phyloP scores from a whole-genome alignment of 305 asterid species.

The Fraxinus sp. region DNA sequence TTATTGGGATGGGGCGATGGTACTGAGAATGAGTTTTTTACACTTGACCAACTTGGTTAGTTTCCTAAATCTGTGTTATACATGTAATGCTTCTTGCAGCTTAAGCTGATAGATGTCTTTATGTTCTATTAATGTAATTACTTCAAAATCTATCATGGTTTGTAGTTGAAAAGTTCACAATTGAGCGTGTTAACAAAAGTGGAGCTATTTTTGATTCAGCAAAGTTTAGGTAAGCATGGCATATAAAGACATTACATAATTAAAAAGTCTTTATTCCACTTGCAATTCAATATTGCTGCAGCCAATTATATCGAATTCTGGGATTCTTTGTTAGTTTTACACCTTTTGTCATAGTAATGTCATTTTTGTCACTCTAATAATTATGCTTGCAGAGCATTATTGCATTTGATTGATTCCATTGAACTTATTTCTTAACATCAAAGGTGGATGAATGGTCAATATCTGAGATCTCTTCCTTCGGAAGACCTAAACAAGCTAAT shows the following conservation, averaged over 20 bases:
- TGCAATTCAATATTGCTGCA: constrained; percentile 9
- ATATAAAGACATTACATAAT: constrained; percentile 17
- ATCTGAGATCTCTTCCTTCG: constrained; percentile 76
- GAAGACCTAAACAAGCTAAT: constrained; percentile 51
- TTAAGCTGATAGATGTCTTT: constrained; percentile 24
- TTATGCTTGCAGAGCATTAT: constrained; percentile 22
- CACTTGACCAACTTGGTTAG: constrained; percentile 85
- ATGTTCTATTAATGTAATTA: background rate
- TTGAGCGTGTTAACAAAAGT: constrained; percentile 88
- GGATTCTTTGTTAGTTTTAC: constrained; percentile 18
- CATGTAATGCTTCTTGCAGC: constrained; percentile 19
- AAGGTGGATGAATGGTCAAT: constrained; percentile 98
- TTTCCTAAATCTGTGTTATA: constrained; percentile 12
- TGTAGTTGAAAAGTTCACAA: constrained; percentile 80
- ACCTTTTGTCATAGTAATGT: background rate
- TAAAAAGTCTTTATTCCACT: constrained; percentile 8
- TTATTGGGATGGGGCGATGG: constrained; percentile 99
- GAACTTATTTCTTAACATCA: constrained; percentile 31
- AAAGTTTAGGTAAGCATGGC: constrained; percentile 70
- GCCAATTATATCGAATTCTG: constrained; percentile 5
- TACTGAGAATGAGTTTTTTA: constrained; percentile 82
- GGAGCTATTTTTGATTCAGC: constrained; percentile 87
- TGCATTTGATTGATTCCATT: constrained; percentile 17
- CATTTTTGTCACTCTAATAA: background rate
- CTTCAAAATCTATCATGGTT: constrained; percentile 28